A percentile compares a stretch with the other conserved stretches of the same genome.
Conservation (phyloP, 805 yeast genomes). For the Myxozyma mucilagina region DNA sequence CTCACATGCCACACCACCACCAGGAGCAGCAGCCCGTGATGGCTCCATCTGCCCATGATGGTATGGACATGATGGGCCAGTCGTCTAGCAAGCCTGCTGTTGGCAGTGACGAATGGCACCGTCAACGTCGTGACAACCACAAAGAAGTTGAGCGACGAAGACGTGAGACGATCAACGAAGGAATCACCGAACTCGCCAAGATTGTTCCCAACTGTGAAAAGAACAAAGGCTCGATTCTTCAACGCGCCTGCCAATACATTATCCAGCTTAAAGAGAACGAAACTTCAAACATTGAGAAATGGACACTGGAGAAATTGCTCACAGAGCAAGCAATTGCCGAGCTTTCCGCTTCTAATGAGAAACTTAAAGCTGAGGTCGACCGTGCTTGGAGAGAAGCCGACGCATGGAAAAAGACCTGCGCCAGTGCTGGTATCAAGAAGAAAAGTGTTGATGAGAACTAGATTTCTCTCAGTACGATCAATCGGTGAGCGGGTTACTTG, state of each 20-base stretch:
- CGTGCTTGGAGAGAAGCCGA: slow-evolving; percentile 91
- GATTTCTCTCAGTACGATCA: background rate
- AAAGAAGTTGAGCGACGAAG: slow-evolving; percentile 94
- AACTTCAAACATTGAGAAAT: slow-evolving; percentile 84
- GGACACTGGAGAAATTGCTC: slow-evolving; percentile 89
- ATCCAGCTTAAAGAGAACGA: slow-evolving; percentile 87
- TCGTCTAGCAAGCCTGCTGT: slow-evolving; percentile 54
- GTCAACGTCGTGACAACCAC: slow-evolving; percentile 82
- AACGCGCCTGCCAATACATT: slow-evolving; percentile 87
- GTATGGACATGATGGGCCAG: slow-evolving; percentile 1
- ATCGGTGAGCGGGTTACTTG: background rate
- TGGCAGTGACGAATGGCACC: slow-evolving; percentile 84
- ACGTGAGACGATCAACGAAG: slow-evolving; percentile 82
- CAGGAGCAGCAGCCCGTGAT: background rate
- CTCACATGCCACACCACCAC: slow-evolving; percentile 14
- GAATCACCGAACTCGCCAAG: slow-evolving; percentile 77
- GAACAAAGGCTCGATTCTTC: slow-evolving; percentile 86
- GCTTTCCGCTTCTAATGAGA: slow-evolving; percentile 79
- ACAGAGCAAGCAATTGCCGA: slow-evolving; percentile 91
- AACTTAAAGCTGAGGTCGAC: slow-evolving; percentile 82
- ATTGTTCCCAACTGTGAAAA: slow-evolving; percentile 80
- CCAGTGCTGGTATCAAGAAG: slow-evolving; percentile 35
- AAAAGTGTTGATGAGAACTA: slow-evolving; percentile 14
- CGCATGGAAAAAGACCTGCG: slow-evolving; percentile 62
- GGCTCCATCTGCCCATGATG: background rate